These are phyloP conservation scores for Aspergillus olivimuriae DNA, from an alignment of 495 filamentous ascomycete species.

Conservation along the genomic window DNA sequence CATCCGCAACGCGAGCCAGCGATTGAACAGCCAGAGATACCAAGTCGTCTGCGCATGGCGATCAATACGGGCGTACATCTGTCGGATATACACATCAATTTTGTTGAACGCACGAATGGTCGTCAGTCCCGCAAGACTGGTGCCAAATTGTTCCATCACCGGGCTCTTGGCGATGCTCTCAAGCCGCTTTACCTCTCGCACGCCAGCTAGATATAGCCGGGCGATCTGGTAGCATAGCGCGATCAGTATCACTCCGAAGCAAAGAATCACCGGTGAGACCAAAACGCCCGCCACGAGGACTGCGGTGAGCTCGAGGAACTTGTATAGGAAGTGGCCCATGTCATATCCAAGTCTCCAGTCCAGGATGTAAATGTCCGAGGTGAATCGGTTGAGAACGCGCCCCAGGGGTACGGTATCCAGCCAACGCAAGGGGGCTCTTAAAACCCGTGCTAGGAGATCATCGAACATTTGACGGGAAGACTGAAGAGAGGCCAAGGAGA, in stretches of 20 bases:
- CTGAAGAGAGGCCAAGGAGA: conserved; percentile 51
- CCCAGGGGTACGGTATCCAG: conserved; percentile 74
- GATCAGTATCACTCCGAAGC: conserved; percentile 17
- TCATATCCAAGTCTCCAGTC: conserved; percentile 56
- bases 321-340: conserved; percentile 49
- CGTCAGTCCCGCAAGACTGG: conserved; percentile 56
- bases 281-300: conserved; percentile 23
- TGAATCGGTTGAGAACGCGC: conserved; percentile 70
- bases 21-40: conserved; percentile 64
- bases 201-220: conserved; percentile 54
- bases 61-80: conserved; percentile 60
- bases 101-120: conserved; percentile 72
- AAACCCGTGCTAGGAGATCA: conserved; percentile 55
- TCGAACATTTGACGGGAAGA: conserved; percentile 60
- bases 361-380: conserved; percentile 63
- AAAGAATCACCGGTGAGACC: conserved; percentile 22
- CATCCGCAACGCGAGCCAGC: conserved; percentile 72
- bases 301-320: conserved; percentile 27
- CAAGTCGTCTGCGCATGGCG: conserved; percentile 51
- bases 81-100: conserved; percentile 50
- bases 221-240: conserved; percentile 50
- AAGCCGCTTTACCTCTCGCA: conserved; percentile 65
- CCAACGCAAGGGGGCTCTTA: conserved; percentile 67
- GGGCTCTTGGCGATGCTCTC: conserved; percentile 64
- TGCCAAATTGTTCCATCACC: conserved; percentile 66